Conservation (phyloP, 2,329 filamentous ascomycete genomes). For the Fusarium sororula region DNA sequence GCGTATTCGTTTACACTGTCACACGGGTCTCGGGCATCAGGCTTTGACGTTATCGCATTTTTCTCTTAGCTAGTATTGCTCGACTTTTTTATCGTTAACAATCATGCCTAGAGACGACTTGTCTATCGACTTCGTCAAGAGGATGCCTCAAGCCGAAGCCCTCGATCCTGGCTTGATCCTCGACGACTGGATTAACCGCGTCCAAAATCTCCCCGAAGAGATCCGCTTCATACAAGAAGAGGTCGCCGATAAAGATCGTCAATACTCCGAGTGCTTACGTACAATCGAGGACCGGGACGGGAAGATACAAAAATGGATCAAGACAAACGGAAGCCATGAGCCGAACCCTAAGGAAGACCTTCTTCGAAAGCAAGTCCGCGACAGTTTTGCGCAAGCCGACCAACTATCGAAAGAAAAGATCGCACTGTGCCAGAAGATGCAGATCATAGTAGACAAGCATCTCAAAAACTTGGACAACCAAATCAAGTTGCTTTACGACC, state of each 20-base stretch:
- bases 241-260: slow-evolving; percentile 80
- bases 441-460: slow-evolving; percentile 69
- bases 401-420: slow-evolving; percentile 80
- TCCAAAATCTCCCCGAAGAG: slow-evolving; percentile 83
- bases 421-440: slow-evolving; percentile 71
- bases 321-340: slow-evolving; percentile 76
- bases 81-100: slow-evolving; percentile 60
- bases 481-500: slow-evolving; percentile 69
- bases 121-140: slow-evolving; percentile 74
- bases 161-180: slow-evolving; percentile 75
- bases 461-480: slow-evolving; percentile 69
- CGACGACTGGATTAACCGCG: slow-evolving; percentile 79
- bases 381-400: slow-evolving; percentile 75
- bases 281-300: slow-evolving; percentile 77
- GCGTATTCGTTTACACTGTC: slow-evolving; percentile 23
- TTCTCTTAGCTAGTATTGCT: slow-evolving; percentile 37
- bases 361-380: slow-evolving; percentile 71
- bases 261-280: slow-evolving; percentile 73
- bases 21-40: slow-evolving; percentile 24
- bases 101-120: slow-evolving; percentile 78
- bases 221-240: slow-evolving; percentile 86
- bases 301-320: slow-evolving; percentile 84
- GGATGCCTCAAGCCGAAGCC: slow-evolving; percentile 69
- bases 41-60: slow-evolving; percentile 35
- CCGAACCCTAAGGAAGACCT: slow-evolving; percentile 79